phyloP scores from a whole-genome alignment of 345 rosid genomes.

The Eutrema japonicum region DNA sequence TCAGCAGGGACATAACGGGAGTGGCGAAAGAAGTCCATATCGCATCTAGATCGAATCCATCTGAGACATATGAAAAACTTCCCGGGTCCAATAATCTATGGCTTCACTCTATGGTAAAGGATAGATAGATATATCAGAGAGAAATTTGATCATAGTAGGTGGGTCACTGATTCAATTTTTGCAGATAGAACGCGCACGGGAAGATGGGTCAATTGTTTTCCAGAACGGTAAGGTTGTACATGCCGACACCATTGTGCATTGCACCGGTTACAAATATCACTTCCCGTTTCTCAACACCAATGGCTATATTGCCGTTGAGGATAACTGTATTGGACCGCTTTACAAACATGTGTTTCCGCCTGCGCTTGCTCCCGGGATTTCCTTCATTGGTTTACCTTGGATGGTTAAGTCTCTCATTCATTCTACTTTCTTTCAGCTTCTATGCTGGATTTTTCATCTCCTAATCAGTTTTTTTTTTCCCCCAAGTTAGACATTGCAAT shows the following conservation, averaged over 20 bases:
- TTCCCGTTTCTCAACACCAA: slow-evolving; percentile 82
- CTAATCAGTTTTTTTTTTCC: not conserved
- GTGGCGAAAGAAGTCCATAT: slow-evolving; percentile 87
- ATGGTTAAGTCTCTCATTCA: slow-evolving; percentile 54
- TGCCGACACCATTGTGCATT: slow-evolving; percentile 73
- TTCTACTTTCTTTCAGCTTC: not conserved
- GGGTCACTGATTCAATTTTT: not conserved
- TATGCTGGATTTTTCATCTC: not conserved
- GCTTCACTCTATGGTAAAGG: slow-evolving; percentile 79
- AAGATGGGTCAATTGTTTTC: slow-evolving; percentile 70
- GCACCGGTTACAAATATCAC: slow-evolving; percentile 90
- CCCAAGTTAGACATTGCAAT: slow-evolving; percentile 29
- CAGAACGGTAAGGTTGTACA: slow-evolving; percentile 53
- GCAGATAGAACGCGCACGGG: slow-evolving; percentile 67
- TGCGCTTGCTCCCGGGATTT: slow-evolving; percentile 66
- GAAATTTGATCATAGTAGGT: not conserved
- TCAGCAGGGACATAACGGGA: slow-evolving; percentile 64
- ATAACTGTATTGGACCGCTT: slow-evolving; percentile 81
- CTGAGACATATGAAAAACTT: slow-evolving; percentile 50
- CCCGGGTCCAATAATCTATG: slow-evolving; percentile 64
- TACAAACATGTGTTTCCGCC: slow-evolving; percentile 87
- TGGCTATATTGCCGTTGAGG: slow-evolving; percentile 68
- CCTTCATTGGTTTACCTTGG: slow-evolving; percentile 87
- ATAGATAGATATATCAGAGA: not conserved
- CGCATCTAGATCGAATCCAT: slow-evolving; percentile 60